Evolutionary conservation across 345 rosid species (phyloP).

Genomic region (Eucalyptus marginata): DNA sequence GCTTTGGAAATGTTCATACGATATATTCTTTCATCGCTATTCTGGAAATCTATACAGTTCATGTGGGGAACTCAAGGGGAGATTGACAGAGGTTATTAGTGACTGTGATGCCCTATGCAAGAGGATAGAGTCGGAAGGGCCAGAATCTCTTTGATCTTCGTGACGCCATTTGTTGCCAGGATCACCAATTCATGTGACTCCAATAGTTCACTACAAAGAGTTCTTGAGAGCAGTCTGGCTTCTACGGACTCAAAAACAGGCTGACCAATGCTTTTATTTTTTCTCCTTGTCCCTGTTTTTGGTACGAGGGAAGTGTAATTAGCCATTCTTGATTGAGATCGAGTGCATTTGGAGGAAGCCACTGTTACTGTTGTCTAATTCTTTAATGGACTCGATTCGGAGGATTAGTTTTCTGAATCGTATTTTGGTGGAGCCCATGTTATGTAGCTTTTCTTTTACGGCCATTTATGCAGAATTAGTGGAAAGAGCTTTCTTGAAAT

Average conservation of each 20-base stretch:
- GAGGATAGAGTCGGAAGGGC: constrained; percentile 65
- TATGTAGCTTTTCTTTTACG: background rate
- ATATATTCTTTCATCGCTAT: background rate
- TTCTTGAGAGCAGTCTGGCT: background rate
- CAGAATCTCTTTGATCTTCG: constrained; percentile 54
- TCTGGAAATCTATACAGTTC: constrained; percentile 35
- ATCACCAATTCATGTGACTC: background rate
- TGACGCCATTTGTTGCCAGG: constrained; percentile 29
- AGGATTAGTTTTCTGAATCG: background rate
- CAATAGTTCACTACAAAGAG: background rate
- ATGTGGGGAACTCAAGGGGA: constrained; percentile 80
- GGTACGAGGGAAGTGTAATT: background rate
- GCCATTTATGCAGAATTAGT: background rate
- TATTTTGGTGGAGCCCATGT: background rate
- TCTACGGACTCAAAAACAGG: background rate
- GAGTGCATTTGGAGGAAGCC: background rate
- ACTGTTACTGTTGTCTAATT: background rate
- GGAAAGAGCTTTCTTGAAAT: background rate
- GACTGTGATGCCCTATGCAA: constrained; percentile 72
- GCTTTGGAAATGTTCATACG: background rate
- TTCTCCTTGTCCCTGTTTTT: background rate
- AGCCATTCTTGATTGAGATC: background rate
- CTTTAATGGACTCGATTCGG: background rate
- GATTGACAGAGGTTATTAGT: constrained; percentile 76
- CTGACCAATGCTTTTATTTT: background rate